Percentiles rank a stretch among this genome's conserved stretches.
Conservation (phyloP, 164 flowering plant genomes). For the Vitis amurensis region DNA sequence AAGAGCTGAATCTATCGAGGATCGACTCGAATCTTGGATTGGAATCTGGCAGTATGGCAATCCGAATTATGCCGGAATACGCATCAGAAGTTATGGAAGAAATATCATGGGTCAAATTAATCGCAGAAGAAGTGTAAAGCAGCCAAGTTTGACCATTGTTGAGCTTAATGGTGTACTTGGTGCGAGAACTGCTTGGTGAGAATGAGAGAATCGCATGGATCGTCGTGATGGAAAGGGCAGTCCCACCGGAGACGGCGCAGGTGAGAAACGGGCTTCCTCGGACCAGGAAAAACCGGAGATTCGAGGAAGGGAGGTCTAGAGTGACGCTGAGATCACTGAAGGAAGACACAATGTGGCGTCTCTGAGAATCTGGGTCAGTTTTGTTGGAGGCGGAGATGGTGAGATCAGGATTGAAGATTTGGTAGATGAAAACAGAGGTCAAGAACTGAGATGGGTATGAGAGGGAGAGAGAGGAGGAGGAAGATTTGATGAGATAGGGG, state of each 20-base stretch:
- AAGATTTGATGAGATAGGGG: no score
- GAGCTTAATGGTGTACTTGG: conserved; percentile 59
- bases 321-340: conserved; percentile 79
- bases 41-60: conserved; percentile 61
- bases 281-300: conserved; percentile 69
- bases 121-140: conserved; percentile 62
- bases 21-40: conserved; percentile 32
- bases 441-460: background rate
- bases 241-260: conserved; percentile 24
- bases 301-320: conserved; percentile 51
- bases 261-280: conserved; percentile 90
- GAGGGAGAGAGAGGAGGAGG: no score
- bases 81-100: conserved; percentile 39
- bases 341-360: conserved; percentile 50
- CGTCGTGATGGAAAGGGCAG: conserved; percentile 55
- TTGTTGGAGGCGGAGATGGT: no score
- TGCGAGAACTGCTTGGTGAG: conserved; percentile 32
- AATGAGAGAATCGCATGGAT: conserved; percentile 57
- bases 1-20: conserved; percentile 73
- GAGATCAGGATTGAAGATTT: no score
- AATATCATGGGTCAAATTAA: conserved; percentile 37
- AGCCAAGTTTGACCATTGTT: conserved; percentile 89
- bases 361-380: conserved; percentile 10
- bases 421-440: no score
- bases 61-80: conserved; percentile 67